Conservation (phyloP, 2,329 filamentous ascomycete genomes). For the Stachybotrys chartarum region DNA sequence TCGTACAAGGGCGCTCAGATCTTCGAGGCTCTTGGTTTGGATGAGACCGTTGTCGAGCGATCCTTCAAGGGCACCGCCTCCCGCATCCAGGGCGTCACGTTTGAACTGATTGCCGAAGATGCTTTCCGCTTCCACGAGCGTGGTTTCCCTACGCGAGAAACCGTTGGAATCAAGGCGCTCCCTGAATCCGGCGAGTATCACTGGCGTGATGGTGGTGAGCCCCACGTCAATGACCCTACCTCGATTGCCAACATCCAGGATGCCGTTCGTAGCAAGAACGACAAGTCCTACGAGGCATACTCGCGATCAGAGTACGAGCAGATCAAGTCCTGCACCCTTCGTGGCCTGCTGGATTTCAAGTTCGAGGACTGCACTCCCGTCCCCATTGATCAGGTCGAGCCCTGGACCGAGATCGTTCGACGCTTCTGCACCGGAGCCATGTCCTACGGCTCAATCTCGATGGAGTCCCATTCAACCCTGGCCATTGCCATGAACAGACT, state of each 20-base stretch:
- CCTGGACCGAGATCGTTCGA: constrained; percentile 95
- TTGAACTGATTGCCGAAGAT: constrained; percentile 88
- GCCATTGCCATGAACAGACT: constrained; percentile 96
- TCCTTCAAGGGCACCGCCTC: constrained; percentile 94
- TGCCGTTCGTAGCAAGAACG: constrained; percentile 92
- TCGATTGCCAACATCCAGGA: constrained; percentile 97
- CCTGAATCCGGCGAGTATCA: constrained; percentile 95
- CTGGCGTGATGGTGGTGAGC: constrained; percentile 93
- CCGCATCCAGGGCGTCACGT: constrained; percentile 89
- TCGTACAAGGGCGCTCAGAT: constrained; percentile 98
- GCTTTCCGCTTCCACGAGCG: constrained; percentile 92
- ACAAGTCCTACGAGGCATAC: constrained; percentile 97
- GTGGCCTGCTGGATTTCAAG: constrained; percentile 91
- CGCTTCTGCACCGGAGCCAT: constrained; percentile 96
- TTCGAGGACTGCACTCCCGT: constrained; percentile 81
- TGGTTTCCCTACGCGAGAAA: constrained; percentile 76
- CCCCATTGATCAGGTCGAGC: constrained; percentile 93
- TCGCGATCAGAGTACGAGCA: constrained; percentile 89
- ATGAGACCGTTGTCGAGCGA: constrained; percentile 84
- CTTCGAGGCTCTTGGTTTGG: constrained; percentile 90
- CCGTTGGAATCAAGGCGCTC: constrained; percentile 70
- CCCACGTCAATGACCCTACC: constrained; percentile 89
- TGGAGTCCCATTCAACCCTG: constrained; percentile 94
- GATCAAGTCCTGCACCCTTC: constrained; percentile 92
- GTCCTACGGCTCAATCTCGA: constrained; percentile 97